phyloP scores from a whole-genome alignment of 306 rosid genomes.

The Ormosia emarginata region DNA sequence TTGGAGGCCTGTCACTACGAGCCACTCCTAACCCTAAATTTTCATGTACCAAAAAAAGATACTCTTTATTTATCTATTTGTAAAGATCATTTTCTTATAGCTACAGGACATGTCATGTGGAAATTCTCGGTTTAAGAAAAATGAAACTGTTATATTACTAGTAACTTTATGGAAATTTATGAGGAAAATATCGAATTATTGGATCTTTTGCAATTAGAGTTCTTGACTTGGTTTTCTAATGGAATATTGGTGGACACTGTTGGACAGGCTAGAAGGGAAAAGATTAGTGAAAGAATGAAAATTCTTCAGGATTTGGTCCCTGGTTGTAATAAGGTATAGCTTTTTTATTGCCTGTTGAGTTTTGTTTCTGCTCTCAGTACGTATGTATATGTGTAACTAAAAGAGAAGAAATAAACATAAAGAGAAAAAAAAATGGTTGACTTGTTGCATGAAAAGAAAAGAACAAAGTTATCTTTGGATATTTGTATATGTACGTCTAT shows the following conservation, averaged over 20 bases:
- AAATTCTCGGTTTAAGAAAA: conserved; percentile 15
- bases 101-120: background rate
- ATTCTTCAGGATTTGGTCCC: conserved; percentile 93
- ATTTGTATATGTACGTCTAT: background rate
- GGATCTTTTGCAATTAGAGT: conserved; percentile 14
- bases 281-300: conserved; percentile 95
- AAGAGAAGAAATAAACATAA: background rate
- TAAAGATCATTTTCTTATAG: background rate
- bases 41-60: too few species aligned
- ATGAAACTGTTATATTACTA: background rate
- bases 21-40: background rate
- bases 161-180: background rate
- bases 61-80: background rate
- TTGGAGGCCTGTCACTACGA: background rate
- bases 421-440: background rate
- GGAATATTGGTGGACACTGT: conserved; percentile 26
- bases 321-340: conserved; percentile 86
- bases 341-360: conserved; percentile 6
- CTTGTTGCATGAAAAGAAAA: background rate
- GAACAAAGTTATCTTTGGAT: background rate
- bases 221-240: conserved; percentile 24
- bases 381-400: background rate
- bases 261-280: conserved; percentile 94
- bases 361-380: background rate
- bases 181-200: background rate